Percentiles rank a stretch among this genome's conserved stretches.
phyloP scores from a whole-genome alignment of 2,329 filamentous ascomycete genomes.

The Ophiosphaerella korrae region DNA sequence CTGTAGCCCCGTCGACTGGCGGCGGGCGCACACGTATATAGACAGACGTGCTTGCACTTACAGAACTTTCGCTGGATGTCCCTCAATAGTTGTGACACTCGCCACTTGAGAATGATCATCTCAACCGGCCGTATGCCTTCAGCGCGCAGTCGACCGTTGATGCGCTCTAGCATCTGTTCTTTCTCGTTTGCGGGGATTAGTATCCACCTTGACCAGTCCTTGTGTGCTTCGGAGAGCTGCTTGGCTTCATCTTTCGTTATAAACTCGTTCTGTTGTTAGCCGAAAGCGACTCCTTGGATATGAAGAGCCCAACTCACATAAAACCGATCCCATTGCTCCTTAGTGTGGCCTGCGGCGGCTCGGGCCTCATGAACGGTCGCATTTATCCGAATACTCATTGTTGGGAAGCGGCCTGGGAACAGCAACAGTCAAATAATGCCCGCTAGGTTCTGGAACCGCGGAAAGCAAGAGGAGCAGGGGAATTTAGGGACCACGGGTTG shows the following conservation, averaged over 20 bases:
- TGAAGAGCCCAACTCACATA: conserved; percentile 37
- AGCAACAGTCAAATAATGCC: conserved; percentile 28
- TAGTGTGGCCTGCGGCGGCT: conserved; percentile 42
- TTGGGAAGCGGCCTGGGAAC: conserved; percentile 23
- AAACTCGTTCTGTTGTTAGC: conserved; percentile 41
- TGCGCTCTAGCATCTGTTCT: conserved; percentile 41
- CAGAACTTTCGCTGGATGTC: conserved; percentile 46
- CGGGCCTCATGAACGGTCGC: conserved; percentile 44
- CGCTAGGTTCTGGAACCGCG: conserved; percentile 35
- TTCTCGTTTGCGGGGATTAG: conserved; percentile 46
- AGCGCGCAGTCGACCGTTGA: conserved; percentile 40
- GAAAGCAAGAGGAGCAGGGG: conserved; percentile 42
- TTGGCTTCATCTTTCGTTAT: conserved; percentile 47
- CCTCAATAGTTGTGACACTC: conserved; percentile 42
- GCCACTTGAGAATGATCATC: conserved; percentile 47
- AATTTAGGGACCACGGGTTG: conserved; percentile 45
- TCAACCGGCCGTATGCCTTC: conserved; percentile 45
- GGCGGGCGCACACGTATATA: conserved; percentile 23
- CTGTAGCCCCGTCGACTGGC: conserved; percentile 19
- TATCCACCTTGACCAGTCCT: conserved; percentile 46
- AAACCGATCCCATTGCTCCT: conserved; percentile 46
- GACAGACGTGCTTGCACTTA: conserved; percentile 33
- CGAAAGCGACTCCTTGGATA: conserved; percentile 8
- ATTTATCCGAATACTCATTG: conserved; percentile 47
- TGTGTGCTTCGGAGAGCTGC: conserved; percentile 42